These are phyloP conservation scores for Aspergillus hiratsukae DNA, from an alignment of 2,329 filamentous ascomycete species.

Conservation along the genomic window DNA sequence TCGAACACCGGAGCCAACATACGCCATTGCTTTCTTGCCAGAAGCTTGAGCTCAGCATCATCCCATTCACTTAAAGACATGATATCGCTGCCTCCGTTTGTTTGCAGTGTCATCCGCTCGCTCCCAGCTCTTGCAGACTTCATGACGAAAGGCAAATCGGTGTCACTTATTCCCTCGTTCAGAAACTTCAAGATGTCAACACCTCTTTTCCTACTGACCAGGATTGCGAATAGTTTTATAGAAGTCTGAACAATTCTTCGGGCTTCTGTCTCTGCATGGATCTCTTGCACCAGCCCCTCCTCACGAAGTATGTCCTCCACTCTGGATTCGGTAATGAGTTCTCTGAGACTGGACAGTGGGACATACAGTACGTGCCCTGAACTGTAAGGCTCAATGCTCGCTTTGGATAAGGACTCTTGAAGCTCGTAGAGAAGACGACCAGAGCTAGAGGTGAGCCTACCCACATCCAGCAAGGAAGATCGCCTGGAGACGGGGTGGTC, in stretches of 20 bases:
- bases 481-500: not conserved
- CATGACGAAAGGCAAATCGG: constrained; percentile 1
- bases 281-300: not conserved
- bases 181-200: not conserved
- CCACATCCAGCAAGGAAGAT: not conserved
- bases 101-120: not conserved
- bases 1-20: constrained; percentile 5
- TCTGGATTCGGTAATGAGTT: not conserved
- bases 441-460: not conserved
- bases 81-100: not conserved
- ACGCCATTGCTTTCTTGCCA: constrained; percentile 6
- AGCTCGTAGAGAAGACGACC: not conserved
- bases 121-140: not conserved
- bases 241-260: not conserved
- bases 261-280: not conserved
- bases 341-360: not conserved
- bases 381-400: not conserved
- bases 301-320: constrained; percentile 2
- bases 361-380: not conserved
- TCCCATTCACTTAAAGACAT: not conserved
- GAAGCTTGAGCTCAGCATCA: not conserved
- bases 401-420: not conserved
- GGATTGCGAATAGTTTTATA: not conserved
- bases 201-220: not conserved
- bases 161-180: constrained; percentile 1